phyloP scores from a whole-genome alignment of 1,284 basidiomycete species.

The Sanguinoderma infundibulare region DNA sequence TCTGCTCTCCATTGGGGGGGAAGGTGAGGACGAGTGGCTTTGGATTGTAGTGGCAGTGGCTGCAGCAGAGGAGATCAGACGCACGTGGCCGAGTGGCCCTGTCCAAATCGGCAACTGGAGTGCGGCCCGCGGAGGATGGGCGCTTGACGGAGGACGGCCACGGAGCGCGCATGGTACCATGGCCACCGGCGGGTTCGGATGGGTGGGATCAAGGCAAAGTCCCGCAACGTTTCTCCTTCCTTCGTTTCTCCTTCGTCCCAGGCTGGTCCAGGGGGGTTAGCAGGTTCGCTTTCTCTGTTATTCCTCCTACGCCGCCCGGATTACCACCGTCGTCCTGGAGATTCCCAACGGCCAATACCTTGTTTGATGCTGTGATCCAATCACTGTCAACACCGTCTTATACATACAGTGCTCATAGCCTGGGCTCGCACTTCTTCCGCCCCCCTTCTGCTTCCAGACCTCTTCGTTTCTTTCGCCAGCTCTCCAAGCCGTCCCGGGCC shows the following conservation, averaged over 20 bases:
- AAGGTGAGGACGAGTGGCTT: constrained; percentile 9
- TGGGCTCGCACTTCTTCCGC: constrained; percentile 8
- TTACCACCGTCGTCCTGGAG: constrained; percentile 41
- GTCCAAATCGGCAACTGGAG: neutral
- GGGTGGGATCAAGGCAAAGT: neutral
- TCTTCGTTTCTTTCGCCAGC: constrained; percentile 6
- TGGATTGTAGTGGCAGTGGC: constrained; percentile 4
- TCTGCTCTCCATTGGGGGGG: constrained; percentile 60
- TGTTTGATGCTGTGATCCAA: constrained; percentile 28
- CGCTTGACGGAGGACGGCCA: neutral
- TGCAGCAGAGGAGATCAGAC: neutral
- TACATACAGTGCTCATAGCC: constrained; percentile 15
- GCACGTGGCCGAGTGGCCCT: constrained; percentile 16
- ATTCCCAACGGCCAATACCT: constrained; percentile 30
- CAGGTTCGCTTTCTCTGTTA: constrained; percentile 18
- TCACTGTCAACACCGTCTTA: constrained; percentile 20
- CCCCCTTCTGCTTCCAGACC: constrained; percentile 13
- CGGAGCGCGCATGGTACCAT: constrained; percentile 17
- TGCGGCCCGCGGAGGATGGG: neutral
- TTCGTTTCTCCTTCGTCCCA: constrained; percentile 11
- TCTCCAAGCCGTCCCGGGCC: constrained; percentile 3
- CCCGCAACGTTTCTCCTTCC: neutral
- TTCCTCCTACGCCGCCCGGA: constrained; percentile 8
- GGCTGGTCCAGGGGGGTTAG: constrained; percentile 9
- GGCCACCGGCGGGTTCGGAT: constrained; percentile 16